Evolutionary conservation across 2,329 filamentous ascomycete species (phyloP).

Genomic region (Exophiala lecanii-corni): DNA sequence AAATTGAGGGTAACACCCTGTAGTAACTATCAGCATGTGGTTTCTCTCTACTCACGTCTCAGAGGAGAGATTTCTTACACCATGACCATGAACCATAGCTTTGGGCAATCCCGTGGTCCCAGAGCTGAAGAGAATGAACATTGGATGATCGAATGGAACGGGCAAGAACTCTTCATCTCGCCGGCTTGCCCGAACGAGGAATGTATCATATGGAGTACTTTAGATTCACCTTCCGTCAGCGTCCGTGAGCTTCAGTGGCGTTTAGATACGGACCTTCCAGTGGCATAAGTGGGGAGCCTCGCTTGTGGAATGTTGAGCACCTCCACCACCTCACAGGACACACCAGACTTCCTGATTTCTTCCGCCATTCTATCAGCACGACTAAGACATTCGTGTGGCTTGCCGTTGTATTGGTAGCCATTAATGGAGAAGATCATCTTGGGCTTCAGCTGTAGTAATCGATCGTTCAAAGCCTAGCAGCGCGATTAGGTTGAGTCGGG

Average conservation of each 20-base stretch:
- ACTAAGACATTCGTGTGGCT: slow-evolving; percentile 66
- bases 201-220: slow-evolving; percentile 13
- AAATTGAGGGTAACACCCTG: slow-evolving; percentile 25
- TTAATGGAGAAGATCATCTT: slow-evolving; percentile 78
- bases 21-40: too few relatives aligned
- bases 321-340: too few relatives aligned
- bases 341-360: too few relatives aligned
- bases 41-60: neutral
- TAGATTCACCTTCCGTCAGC: too few relatives aligned
- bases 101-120: slow-evolving; percentile 1
- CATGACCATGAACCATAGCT: neutral
- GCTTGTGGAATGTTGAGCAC: too few relatives aligned
- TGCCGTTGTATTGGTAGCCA: slow-evolving; percentile 71
- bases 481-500: too few relatives aligned
- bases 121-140: neutral
- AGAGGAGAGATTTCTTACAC: neutral
- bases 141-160: neutral
- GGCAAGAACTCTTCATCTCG: neutral
- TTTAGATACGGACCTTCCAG: too few relatives aligned
- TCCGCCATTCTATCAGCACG: too few relatives aligned
- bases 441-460: slow-evolving; percentile 68
- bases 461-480: slow-evolving; percentile 43
- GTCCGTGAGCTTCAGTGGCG: too few relatives aligned
- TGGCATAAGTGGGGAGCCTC: too few relatives aligned
- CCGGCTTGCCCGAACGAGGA: neutral